Evolutionary conservation across 1,284 basidiomycete species (phyloP), one percentile per base, ranked within the genome.

Genomic region (Gymnopus androsaceus): DNA sequence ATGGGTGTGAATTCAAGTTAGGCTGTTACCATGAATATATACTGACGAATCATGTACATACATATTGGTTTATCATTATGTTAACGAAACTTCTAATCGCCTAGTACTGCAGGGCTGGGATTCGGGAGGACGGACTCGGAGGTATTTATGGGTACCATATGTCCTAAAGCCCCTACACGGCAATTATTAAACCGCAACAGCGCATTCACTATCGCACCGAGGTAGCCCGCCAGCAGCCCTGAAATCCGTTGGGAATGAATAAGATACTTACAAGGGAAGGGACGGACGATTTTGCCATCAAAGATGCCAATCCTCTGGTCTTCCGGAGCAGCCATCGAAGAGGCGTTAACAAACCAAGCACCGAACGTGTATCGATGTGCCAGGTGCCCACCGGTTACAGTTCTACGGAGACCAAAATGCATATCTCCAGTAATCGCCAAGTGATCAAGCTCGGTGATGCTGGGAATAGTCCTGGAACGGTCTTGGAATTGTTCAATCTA

Each of bases 401-500:
- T 94, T 14, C 93, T 92, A 41, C 90, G 85, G 65, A 94, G 86
- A 42, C 96, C 96, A 71, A 99, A 98, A 76, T 89, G 89, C 14
- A 99, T 95, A 48, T 60, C 48, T 27, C 51, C 52, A 30, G 53
- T 92, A 48, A 98, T 94, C 3, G 96, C 98, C 69, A 98, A 80
- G 74, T 98, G 95, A 75, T 98, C 96, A 56, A 98, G 82, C 72
- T 97, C 95, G 62, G 92, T 77, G 64, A 96, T 92, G 72, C 89
- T 90, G 47, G 96, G 95, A 64, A 98, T 96, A 73, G 90, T 92
- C 84, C 95, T 96, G 88, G 96, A 96, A 47, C 94, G 84, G 76
- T 94, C 95, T 79, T 98, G 94, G 84, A 98, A 98, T 71, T 95
- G 88, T 64, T 92, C 90, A 55, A 98, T 96, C 90, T 94, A 78